Base-by-base conservation (phyloP, 441 rosid species). In the Mallotus repandus region DNA sequence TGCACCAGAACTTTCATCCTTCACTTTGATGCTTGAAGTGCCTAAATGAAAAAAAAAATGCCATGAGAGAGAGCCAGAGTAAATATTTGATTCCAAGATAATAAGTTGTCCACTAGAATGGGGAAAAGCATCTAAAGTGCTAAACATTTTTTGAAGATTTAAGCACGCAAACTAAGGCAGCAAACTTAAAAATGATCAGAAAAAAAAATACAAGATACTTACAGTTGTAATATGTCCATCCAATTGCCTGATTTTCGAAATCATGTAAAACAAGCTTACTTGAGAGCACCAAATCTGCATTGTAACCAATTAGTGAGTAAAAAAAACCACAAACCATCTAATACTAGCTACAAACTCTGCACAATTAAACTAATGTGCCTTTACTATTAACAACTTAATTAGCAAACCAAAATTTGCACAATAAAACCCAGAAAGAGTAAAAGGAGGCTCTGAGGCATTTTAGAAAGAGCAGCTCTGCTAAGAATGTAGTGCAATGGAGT, bases 141-240 rank as follows among this genome's bases (percentile, higher is more conserved):
- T n/a, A n/a, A n/a, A n/a, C n/a, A n/a, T n/a, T n/a, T n/a, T n/a
- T n/a, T n/a, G n/a, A n/a, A n/a, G n/a, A n/a, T n/a, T n/a, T n/a
- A n/a, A n/a, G n/a, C n/a, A n/a, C n/a, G 7, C 19, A 12, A 56
- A 56, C 9, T 29, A 56, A 56, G 21, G 4, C 25, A 59, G 52
- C 70, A 69, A 57, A 58, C 14, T 22, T 43, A 7, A 60, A 0
- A 18, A 32, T 60, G 49, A n/a, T n/a, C 41, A 66, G 49, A 19
- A 21, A 48, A 50, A 16, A 38, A 68, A 66, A 9, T 32, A 48
- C 0, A 66, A 14, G 59, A 69, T 73, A 85, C 97, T 91, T 85
- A 95, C 99, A 95, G 81, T 95, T 86, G 83, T 91, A 85, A 11
- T 84, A 88, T 14, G 92, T 89, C 99, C 99, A 95, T 81, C 99